A percentile compares a stretch with the other conserved stretches of the same genome.
phyloP scores from a whole-genome alignment of 2,329 filamentous ascomycete genomes.

The Calonectria pseudoturangicola region DNA sequence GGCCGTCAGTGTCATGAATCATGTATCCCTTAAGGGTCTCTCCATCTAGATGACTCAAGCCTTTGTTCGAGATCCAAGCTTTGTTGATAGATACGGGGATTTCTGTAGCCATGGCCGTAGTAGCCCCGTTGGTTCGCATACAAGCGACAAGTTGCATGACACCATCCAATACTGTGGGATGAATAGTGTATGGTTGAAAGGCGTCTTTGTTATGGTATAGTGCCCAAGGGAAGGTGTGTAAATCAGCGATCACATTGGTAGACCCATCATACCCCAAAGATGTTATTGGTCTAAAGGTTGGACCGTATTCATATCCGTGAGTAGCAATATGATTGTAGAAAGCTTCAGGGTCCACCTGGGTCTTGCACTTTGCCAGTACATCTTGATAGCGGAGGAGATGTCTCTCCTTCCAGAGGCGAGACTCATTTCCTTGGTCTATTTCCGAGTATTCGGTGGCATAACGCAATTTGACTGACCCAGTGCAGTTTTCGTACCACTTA shows the following conservation, averaged over 20 bases:
- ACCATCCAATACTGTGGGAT: slow-evolving; percentile 27
- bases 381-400: background rate
- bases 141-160: background rate
- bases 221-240: background rate
- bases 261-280: background rate
- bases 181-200: background rate
- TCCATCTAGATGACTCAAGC: background rate
- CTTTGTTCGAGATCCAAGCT: background rate
- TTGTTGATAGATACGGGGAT: background rate
- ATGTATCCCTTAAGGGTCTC: background rate
- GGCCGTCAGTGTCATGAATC: background rate
- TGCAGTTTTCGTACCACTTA: background rate
- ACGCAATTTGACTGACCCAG: background rate
- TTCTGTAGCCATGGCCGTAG: background rate
- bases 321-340: background rate
- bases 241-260: background rate
- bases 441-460: background rate
- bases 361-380: background rate
- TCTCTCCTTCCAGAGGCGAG: slow-evolving; percentile 1
- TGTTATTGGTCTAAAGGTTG: background rate
- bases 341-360: background rate
- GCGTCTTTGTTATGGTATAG: background rate
- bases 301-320: slow-evolving; percentile 3
- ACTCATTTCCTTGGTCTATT: slow-evolving; percentile 9
- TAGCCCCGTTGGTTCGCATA: background rate